phyloP scores from a whole-genome alignment of 2,329 filamentous ascomycete species.

The Orbilia ellipsospora region DNA sequence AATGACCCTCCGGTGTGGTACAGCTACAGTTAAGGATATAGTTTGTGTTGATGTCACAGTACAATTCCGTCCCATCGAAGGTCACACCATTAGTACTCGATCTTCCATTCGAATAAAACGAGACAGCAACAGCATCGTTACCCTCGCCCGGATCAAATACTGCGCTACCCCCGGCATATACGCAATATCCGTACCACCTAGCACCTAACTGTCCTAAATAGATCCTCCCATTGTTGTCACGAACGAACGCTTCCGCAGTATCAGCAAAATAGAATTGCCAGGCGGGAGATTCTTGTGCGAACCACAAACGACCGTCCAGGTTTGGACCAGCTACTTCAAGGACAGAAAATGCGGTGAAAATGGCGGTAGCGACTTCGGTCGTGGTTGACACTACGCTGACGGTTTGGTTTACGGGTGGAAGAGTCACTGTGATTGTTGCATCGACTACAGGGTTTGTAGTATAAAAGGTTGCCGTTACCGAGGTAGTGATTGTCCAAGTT shows the following conservation, averaged over 20 bases:
- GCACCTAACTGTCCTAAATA: neutral
- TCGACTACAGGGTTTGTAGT: conserved; percentile 5
- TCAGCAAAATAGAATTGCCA: neutral
- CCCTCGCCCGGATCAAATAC: neutral
- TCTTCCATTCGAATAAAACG: neutral
- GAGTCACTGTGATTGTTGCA: neutral
- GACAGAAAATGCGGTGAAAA: neutral
- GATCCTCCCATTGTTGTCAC: neutral
- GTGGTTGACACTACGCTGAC: neutral
- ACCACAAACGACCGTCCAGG: neutral
- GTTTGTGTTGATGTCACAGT: conserved; percentile 2
- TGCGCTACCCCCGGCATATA: neutral
- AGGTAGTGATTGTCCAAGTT: conserved; percentile 1
- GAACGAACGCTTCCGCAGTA: neutral
- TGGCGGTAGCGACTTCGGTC: neutral
- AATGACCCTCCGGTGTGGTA: conserved; percentile 11
- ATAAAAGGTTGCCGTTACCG: conserved; percentile 4
- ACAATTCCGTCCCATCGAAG: neutral
- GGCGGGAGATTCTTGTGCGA: neutral
- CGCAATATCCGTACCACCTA: neutral
- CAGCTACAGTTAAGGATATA: conserved; percentile 2
- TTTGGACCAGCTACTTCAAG: neutral
- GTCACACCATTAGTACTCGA: neutral
- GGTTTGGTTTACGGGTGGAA: neutral
- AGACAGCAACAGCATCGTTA: neutral